Conservation (phyloP, 2,329 filamentous ascomycete species). For the Fusarium sp. region DNA sequence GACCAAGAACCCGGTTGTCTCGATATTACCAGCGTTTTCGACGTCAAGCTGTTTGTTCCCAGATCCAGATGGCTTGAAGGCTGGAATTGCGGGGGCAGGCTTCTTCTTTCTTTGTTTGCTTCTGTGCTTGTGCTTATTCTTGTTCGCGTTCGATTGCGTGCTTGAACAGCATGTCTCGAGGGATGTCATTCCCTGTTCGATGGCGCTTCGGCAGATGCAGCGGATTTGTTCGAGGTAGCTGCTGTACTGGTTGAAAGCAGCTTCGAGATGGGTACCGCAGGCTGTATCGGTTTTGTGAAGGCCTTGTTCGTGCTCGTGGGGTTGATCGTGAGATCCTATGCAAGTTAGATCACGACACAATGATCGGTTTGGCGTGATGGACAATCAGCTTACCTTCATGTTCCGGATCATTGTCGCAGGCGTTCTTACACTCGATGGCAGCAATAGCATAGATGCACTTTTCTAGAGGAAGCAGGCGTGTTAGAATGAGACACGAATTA, state of each 20-base stretch:
- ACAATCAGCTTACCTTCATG: conserved; percentile 3
- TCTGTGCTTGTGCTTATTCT: background rate
- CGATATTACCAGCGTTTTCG: background rate
- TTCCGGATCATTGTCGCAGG: conserved; percentile 2
- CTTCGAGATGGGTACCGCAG: conserved; percentile 48
- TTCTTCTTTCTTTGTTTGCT: background rate
- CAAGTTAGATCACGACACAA: background rate
- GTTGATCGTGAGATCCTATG: background rate
- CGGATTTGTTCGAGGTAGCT: conserved; percentile 51
- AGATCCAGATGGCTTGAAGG: background rate
- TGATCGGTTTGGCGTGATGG: fast-evolving
- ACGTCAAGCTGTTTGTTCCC: background rate
- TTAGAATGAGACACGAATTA: background rate
- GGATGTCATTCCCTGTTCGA: conserved; percentile 42
- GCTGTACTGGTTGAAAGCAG: conserved; percentile 50
- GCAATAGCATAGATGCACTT: conserved; percentile 22
- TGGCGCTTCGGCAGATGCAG: conserved; percentile 51
- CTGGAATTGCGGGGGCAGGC: fast-evolving
- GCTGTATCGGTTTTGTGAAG: conserved; percentile 31
- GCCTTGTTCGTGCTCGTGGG: background rate
- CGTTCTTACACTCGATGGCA: conserved; percentile 23
- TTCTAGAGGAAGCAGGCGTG: background rate
- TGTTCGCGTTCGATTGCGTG: background rate
- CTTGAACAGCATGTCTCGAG: conserved; percentile 44
- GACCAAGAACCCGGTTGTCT: conserved; percentile 30